A percentile compares a stretch with the other conserved stretches of the same genome.
Evolutionary conservation across 306 rosid genomes (phyloP).

Genomic region (Cicer judaicum): DNA sequence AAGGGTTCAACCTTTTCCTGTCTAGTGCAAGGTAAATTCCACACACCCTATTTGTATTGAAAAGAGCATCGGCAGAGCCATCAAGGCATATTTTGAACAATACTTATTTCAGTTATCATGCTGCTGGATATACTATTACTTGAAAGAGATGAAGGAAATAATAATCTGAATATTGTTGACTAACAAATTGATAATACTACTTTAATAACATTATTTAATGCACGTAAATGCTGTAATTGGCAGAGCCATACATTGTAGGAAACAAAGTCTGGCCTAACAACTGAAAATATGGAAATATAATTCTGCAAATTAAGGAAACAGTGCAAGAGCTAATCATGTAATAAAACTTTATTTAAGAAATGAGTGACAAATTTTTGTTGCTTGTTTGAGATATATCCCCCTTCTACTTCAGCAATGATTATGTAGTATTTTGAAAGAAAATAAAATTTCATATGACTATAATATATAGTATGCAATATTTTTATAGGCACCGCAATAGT

Average conservation of each 20-base stretch:
- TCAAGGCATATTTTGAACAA: neutral
- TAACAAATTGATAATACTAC: neutral
- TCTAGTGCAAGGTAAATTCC: constrained; percentile 68
- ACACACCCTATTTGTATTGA: neutral
- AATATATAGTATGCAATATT: neutral
- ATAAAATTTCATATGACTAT: constrained; percentile 8
- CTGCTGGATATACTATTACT: neutral
- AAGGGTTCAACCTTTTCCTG: constrained; percentile 69
- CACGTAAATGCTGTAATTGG: neutral
- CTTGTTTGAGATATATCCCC: constrained; percentile 5
- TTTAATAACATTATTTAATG: neutral
- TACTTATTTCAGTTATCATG: constrained; percentile 5
- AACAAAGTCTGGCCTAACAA: neutral
- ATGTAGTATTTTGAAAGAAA: constrained; percentile 16
- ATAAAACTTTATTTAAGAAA: neutral
- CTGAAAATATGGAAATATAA: neutral
- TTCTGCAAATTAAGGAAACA: neutral
- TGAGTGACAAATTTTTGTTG: neutral
- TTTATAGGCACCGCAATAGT: neutral
- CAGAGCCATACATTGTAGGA: neutral
- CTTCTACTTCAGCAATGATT: neutral
- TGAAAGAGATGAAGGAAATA: neutral
- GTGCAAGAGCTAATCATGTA: neutral
- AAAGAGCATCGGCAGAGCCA: neutral
- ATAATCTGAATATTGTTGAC: neutral